Percentiles rank a stretch among this genome's conserved stretches.
phyloP scores from a whole-genome alignment of 768 basidiomycete genomes.

The Rhizopogon vinicolor region DNA sequence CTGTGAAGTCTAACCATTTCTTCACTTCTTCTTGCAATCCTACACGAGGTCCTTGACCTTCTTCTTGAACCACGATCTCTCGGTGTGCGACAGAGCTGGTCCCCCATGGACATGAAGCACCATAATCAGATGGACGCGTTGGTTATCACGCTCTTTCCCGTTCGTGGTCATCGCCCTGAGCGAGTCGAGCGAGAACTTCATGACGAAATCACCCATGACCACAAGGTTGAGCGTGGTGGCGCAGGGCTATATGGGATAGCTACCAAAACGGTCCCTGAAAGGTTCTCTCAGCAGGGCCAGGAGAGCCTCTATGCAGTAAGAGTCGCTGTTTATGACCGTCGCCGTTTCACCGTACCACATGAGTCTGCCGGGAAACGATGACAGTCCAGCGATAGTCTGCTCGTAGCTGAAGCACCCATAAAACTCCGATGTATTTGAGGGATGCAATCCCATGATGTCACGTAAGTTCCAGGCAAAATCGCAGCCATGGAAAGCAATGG shows the following conservation, averaged over 20 bases:
- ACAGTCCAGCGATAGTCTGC: not conserved
- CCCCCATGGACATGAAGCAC: not conserved
- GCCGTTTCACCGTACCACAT: not conserved
- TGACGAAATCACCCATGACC: not conserved
- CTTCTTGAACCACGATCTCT: not conserved
- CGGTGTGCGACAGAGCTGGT: not conserved
- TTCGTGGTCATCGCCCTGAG: not conserved
- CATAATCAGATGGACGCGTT: not conserved
- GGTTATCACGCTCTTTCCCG: not conserved
- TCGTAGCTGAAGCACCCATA: not conserved
- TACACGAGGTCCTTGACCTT: not conserved
- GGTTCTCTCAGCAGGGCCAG: not conserved
- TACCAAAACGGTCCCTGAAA: not conserved
- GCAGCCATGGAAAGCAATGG: not conserved
- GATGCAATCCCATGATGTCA: not conserved
- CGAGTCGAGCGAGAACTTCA: not conserved
- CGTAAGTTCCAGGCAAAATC: not conserved
- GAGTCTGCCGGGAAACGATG: not conserved
- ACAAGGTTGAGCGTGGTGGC: not conserved
- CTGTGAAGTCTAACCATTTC: no score
- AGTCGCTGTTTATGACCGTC: not conserved
- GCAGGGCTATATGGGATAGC: not conserved
- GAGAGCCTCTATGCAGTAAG: not conserved
- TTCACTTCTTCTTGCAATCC: not conserved
- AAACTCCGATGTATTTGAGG: not conserved